Percentiles rank a stretch among this genome's conserved stretches.
Conservation (phyloP, 208 protist species). For the Acanthamoeba castellanii region DNA sequence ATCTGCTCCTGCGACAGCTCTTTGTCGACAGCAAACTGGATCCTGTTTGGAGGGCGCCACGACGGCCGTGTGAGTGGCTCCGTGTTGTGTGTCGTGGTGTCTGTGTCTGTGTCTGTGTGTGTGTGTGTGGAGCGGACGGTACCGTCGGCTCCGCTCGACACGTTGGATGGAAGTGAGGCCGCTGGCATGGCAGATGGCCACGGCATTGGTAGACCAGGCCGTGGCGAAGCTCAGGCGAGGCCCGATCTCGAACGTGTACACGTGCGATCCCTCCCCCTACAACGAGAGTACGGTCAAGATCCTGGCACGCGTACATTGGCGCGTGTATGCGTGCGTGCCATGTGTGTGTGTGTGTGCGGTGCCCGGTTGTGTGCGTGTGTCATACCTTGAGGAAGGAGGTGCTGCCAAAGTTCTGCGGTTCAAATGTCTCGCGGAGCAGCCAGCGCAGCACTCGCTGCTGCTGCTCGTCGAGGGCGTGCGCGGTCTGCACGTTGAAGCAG, state of each 20-base stretch:
- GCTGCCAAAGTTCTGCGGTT: constrained; percentile 79
- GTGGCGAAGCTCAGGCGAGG: constrained; percentile 90
- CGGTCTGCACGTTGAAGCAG: constrained; percentile 84
- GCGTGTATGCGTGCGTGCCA: not conserved
- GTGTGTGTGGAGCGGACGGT: not conserved
- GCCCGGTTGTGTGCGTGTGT: not conserved
- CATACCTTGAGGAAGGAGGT: constrained; percentile 70
- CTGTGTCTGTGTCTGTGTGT: not conserved
- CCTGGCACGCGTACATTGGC: not conserved
- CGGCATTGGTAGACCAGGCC: constrained; percentile 90
- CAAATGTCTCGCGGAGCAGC: constrained; percentile 87
- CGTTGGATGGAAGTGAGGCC: constrained; percentile 81
- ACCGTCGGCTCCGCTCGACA: constrained; percentile 87
- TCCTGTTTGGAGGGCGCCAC: constrained; percentile 62
- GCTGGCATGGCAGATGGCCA: constrained; percentile 86
- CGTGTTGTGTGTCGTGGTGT: not conserved
- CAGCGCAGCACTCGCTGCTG: constrained; percentile 77
- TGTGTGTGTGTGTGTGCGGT: not conserved
- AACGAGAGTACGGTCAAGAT: not conserved
- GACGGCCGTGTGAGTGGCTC: not conserved
- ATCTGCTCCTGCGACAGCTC: constrained; percentile 23
- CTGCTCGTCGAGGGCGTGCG: constrained; percentile 55
- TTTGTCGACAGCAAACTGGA: constrained; percentile 19
- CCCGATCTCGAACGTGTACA: constrained; percentile 84
- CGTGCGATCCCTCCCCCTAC: not conserved